These are phyloP conservation scores for Beauveria pseudobassiana DNA, from an alignment of 2,329 filamentous ascomycete genomes.

Conservation along the genomic window DNA sequence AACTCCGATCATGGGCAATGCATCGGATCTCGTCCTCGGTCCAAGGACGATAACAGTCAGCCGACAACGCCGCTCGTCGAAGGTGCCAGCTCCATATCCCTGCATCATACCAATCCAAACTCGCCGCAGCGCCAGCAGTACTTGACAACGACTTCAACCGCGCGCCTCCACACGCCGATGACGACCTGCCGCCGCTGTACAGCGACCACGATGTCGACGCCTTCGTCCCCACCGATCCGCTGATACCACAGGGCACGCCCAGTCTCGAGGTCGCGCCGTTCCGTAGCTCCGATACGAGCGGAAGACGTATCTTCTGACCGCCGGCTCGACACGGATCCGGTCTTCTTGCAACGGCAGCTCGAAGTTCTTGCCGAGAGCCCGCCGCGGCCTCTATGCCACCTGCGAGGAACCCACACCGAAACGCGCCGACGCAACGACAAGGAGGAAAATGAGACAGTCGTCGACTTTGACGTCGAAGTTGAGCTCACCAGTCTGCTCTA, in stretches of 20 bases:
- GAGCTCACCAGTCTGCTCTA: slow-evolving; percentile 54
- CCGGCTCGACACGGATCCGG: slow-evolving; percentile 37
- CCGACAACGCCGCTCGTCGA: slow-evolving; percentile 19
- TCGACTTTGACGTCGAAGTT: slow-evolving; percentile 53
- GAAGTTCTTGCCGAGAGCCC: slow-evolving; percentile 36
- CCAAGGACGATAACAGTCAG: slow-evolving; percentile 12
- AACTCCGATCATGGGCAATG: slow-evolving; percentile 20
- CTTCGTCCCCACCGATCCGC: slow-evolving; percentile 17
- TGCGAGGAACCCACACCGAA: slow-evolving; percentile 47
- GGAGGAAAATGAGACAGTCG: slow-evolving; percentile 37
- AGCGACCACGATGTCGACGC: slow-evolving; percentile 26
- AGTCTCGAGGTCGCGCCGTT: slow-evolving; percentile 21
- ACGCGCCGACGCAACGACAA: slow-evolving; percentile 37
- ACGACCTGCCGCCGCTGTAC: slow-evolving; percentile 41
- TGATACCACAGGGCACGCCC: slow-evolving; percentile 16
- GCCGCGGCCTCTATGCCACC: slow-evolving; percentile 44
- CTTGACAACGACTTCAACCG: slow-evolving; percentile 30
- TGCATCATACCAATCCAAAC: slow-evolving; percentile 15
- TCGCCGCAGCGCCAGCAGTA: slow-evolving; percentile 21
- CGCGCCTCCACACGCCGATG: slow-evolving; percentile 18
- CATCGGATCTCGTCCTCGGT: slow-evolving; percentile 12
- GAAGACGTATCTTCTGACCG: slow-evolving; percentile 33
- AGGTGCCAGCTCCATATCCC: slow-evolving; percentile 20
- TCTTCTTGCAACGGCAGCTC: slow-evolving; percentile 38
- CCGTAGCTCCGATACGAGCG: slow-evolving; percentile 25